These are phyloP conservation scores for Anthostomella pinea DNA, from an alignment of 2,329 filamentous ascomycete genomes.

Conservation along the genomic window DNA sequence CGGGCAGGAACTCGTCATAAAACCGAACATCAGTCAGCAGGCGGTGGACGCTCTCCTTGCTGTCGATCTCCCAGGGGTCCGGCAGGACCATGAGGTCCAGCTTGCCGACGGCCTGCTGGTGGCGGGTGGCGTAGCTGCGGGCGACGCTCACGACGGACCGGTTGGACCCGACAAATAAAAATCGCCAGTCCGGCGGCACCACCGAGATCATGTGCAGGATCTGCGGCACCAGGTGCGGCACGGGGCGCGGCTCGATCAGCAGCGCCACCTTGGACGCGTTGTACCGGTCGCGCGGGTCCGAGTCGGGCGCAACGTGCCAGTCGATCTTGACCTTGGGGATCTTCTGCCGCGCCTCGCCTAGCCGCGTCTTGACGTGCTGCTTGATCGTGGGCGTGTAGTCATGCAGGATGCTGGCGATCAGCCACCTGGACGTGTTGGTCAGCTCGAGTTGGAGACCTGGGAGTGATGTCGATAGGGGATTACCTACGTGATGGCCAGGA, in stretches of 20 bases:
- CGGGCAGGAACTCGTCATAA: slow-evolving; percentile 49
- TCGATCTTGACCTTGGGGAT: slow-evolving; percentile 38
- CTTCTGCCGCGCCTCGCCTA: slow-evolving; percentile 40
- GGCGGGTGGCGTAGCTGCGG: slow-evolving; percentile 44
- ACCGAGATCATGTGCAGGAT: slow-evolving; percentile 52
- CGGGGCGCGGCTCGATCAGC: slow-evolving; percentile 47
- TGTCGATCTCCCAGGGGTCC: slow-evolving; percentile 43
- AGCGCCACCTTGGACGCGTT: slow-evolving; percentile 52
- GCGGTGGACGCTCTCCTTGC: slow-evolving; percentile 47
- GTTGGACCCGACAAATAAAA: slow-evolving; percentile 50
- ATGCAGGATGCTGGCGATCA: slow-evolving; percentile 42
- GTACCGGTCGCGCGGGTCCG: slow-evolving; percentile 35
- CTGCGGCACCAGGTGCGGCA: slow-evolving; percentile 48
- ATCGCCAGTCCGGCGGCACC: slow-evolving; percentile 53
- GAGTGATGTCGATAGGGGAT: neutral
- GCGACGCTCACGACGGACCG: slow-evolving; percentile 45
- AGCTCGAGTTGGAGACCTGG: neutral
- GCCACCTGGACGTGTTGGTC: slow-evolving; percentile 41
- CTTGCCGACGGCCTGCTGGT: slow-evolving; percentile 50
- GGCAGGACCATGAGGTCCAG: slow-evolving; percentile 50
- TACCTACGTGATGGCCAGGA: slow-evolving; percentile 39
- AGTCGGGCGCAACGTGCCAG: slow-evolving; percentile 8
- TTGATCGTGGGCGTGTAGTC: slow-evolving; percentile 43
- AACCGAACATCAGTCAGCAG: slow-evolving; percentile 50
- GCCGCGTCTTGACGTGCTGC: slow-evolving; percentile 34